These are phyloP conservation scores for Thalassiosira profunda DNA, from an alignment of 108 stramenopile species.

Conservation along the genomic window DNA sequence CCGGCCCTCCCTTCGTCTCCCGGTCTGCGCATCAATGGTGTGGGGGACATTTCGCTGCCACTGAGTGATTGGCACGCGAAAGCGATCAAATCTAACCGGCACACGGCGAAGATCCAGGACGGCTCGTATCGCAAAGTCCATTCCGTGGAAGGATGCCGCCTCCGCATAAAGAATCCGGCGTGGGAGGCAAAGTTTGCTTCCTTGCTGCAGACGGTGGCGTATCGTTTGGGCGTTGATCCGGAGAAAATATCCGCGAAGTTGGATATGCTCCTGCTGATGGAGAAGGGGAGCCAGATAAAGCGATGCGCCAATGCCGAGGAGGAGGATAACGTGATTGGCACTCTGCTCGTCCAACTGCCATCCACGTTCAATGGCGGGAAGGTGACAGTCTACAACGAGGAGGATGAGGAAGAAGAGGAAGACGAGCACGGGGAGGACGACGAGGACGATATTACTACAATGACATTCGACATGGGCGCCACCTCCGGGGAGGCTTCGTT, in stretches of 20 bases:
- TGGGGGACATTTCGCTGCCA: slow-evolving; percentile 20
- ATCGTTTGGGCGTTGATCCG: slow-evolving; percentile 13
- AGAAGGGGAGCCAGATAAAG: slow-evolving; percentile 18
- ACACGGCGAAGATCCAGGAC: background rate
- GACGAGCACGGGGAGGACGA: no score
- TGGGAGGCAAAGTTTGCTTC: background rate
- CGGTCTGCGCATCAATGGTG: slow-evolving; percentile 14
- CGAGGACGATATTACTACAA: background rate
- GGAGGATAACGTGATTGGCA: background rate
- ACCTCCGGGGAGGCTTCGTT: background rate
- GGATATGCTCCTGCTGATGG: slow-evolving; percentile 13
- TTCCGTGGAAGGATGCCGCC: background rate
- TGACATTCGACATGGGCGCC: slow-evolving; percentile 17
- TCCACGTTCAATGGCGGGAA: slow-evolving; percentile 19
- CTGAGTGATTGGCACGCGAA: slow-evolving; percentile 9
- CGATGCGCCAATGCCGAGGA: slow-evolving; percentile 1
- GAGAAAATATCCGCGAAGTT: slow-evolving; percentile 11
- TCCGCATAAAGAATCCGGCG: slow-evolving; percentile 14
- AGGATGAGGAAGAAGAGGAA: slow-evolving; percentile 1
- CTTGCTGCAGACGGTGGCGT: slow-evolving; percentile 9
- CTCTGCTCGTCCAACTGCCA: slow-evolving; percentile 18
- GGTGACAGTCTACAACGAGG: slow-evolving; percentile 1
- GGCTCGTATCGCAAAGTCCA: no score
- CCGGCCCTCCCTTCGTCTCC: slow-evolving; percentile 8
- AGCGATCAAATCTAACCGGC: background rate